phyloP scores from a whole-genome alignment of 352 stramenopile genomes.

The Phytophthora agathidicida region DNA sequence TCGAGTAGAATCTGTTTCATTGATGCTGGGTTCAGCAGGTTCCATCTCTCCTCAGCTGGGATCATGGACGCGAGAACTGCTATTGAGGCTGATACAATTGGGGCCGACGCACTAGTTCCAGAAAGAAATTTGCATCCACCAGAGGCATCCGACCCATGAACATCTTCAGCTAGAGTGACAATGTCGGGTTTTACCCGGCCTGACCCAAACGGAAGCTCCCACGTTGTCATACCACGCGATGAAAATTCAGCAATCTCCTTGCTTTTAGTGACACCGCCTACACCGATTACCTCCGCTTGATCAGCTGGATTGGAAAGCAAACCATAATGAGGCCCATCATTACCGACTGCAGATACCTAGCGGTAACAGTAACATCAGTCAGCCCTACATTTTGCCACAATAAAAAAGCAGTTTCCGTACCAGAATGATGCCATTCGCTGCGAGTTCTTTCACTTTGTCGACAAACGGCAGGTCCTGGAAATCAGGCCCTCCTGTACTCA shows the following conservation, averaged over 20 bases:
- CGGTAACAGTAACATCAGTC: not conserved
- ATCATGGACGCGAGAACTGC: slow-evolving; percentile 81
- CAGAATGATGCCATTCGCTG: slow-evolving; percentile 79
- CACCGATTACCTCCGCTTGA: slow-evolving; percentile 84
- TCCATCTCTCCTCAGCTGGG: slow-evolving; percentile 54
- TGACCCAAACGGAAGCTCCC: slow-evolving; percentile 83
- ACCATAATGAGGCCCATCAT: slow-evolving; percentile 85
- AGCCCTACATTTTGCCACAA: not conserved
- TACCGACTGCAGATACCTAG: slow-evolving; percentile 83
- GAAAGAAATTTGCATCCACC: slow-evolving; percentile 68
- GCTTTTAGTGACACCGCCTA: slow-evolving; percentile 69
- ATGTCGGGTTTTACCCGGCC: slow-evolving; percentile 89
- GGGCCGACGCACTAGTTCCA: slow-evolving; percentile 85
- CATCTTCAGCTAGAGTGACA: slow-evolving; percentile 68
- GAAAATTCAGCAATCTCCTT: slow-evolving; percentile 79
- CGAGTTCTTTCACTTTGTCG: slow-evolving; percentile 88
- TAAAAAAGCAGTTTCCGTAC: slow-evolving; percentile 26
- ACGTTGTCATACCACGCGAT: slow-evolving; percentile 86
- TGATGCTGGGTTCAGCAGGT: slow-evolving; percentile 64
- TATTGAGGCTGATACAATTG: slow-evolving; percentile 80
- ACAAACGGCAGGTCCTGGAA: slow-evolving; percentile 88
- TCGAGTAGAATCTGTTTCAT: slow-evolving; percentile 75
- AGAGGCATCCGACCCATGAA: slow-evolving; percentile 61
- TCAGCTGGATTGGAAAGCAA: slow-evolving; percentile 88
- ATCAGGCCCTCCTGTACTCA: slow-evolving; percentile 85